phyloP scores from a whole-genome alignment of 176 grass and related monocot genomes.

The Musa schizocarpa region DNA sequence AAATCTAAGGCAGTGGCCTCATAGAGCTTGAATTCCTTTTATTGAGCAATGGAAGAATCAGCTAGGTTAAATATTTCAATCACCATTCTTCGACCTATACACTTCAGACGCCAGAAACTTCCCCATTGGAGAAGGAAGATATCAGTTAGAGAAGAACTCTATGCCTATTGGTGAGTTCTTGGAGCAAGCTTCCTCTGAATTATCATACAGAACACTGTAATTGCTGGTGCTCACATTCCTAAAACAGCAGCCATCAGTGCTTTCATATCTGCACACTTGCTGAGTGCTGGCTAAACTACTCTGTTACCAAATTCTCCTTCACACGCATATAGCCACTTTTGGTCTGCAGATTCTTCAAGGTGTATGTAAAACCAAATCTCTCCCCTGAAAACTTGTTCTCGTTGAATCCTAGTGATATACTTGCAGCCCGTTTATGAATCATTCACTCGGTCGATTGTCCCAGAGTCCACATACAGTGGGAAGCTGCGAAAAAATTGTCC shows the following conservation, averaged over 20 bases:
- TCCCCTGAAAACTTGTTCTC: conserved; percentile 56
- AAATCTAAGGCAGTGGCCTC: not conserved
- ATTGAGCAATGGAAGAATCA: not conserved
- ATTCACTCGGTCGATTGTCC: conserved; percentile 27
- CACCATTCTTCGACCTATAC: not conserved
- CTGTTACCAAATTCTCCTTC: conserved; percentile 28
- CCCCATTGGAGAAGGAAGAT: conserved; percentile 5
- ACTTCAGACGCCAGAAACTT: conserved; percentile 12
- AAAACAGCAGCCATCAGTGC: conserved; percentile 48
- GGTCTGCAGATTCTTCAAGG: conserved; percentile 48
- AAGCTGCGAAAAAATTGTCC: conserved; percentile 51
- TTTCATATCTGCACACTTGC: conserved; percentile 60
- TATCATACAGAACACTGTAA: conserved; percentile 46
- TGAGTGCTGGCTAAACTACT: conserved; percentile 29
- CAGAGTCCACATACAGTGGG: conserved; percentile 33
- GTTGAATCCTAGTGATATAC: conserved; percentile 32
- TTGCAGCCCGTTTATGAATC: conserved; percentile 27
- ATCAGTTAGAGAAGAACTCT: conserved; percentile 1
- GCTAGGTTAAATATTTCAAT: not conserved
- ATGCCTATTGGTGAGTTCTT: conserved; percentile 6
- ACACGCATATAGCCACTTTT: conserved; percentile 27
- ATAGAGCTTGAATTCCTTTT: not conserved
- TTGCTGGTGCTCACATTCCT: conserved; percentile 58
- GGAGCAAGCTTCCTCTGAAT: conserved; percentile 33
- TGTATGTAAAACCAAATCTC: conserved; percentile 36